Evolutionary conservation across 306 rosid species (phyloP).

Genomic region (Fragaria iinumae): DNA sequence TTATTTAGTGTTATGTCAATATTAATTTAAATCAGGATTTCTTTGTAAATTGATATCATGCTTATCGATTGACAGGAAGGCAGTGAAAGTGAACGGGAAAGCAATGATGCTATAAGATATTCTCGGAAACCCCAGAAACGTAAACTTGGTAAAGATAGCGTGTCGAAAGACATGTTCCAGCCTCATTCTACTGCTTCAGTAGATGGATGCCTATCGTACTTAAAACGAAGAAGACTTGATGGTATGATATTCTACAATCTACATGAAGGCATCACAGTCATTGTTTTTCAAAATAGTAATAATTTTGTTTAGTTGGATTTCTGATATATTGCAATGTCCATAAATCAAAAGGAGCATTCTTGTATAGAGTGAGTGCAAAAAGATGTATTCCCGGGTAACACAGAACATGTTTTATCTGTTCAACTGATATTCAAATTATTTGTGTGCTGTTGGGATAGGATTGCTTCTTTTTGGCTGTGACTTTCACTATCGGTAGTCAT

Average conservation of each 20-base stretch:
- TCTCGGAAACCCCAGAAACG: slow-evolving; percentile 47
- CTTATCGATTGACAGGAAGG: slow-evolving; percentile 50
- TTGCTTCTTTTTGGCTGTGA: neutral
- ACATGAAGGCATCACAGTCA: neutral
- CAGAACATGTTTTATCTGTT: neutral
- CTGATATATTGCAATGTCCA: neutral
- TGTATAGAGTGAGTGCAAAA: neutral
- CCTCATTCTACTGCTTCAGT: slow-evolving; percentile 46
- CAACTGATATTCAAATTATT: neutral
- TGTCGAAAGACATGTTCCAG: slow-evolving; percentile 45
- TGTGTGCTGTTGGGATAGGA: neutral
- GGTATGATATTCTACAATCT: slow-evolving; percentile 41
- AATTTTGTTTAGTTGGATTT: neutral
- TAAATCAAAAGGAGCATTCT: neutral
- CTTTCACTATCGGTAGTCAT: neutral
- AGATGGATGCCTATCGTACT: slow-evolving; percentile 56
- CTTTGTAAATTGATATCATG: slow-evolving; percentile 26
- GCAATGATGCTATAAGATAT: slow-evolving; percentile 47
- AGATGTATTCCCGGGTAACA: neutral
- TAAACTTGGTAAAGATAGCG: slow-evolving; percentile 47
- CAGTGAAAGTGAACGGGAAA: slow-evolving; percentile 69
- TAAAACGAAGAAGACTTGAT: slow-evolving; percentile 59
- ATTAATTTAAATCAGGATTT: neutral
- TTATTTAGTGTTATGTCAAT: neutral
- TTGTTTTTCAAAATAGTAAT: neutral